Percentiles rank a stretch among this genome's conserved stretches.
phyloP scores from a whole-genome alignment of 2,329 filamentous ascomycete genomes.

The Colletotrichum sojae region DNA sequence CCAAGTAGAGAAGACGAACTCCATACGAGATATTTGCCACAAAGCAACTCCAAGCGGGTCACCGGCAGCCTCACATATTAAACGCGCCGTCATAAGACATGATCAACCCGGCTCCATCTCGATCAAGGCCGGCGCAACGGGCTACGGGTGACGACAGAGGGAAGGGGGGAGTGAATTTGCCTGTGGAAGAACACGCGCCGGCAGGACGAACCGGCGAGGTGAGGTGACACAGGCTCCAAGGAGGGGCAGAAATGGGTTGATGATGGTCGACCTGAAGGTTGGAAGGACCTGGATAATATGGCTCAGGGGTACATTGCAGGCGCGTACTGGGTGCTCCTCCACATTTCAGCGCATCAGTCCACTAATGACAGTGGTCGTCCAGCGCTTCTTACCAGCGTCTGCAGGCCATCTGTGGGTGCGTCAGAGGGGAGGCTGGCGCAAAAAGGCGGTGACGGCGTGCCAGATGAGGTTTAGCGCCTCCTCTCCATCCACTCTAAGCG shows the following conservation, averaged over 20 bases:
- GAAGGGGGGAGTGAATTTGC: constrained; percentile 13
- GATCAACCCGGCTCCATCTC: constrained; percentile 20
- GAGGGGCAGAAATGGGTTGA: constrained; percentile 33
- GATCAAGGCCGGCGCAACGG: constrained; percentile 13
- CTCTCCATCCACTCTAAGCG: constrained; percentile 30
- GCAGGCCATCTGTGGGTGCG: constrained; percentile 24
- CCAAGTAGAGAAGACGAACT: not conserved
- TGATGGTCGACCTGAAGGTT: constrained; percentile 14
- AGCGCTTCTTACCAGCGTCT: constrained; percentile 30
- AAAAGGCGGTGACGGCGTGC: constrained; percentile 41
- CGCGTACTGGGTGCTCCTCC: constrained; percentile 32
- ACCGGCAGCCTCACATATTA: constrained; percentile 4
- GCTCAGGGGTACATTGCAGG: constrained; percentile 29
- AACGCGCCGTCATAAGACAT: constrained; percentile 21
- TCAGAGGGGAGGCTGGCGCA: constrained; percentile 12
- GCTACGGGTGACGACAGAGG: constrained; percentile 27
- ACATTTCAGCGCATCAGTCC: constrained; percentile 10
- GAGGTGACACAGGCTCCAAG: constrained; percentile 18
- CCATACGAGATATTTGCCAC: not conserved
- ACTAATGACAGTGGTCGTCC: constrained; percentile 34
- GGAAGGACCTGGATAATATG: not conserved
- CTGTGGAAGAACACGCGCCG: constrained; percentile 10
- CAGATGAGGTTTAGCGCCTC: constrained; percentile 17
- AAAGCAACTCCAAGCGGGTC: constrained; percentile 10
- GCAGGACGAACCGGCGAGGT: not conserved